Base-by-base conservation (phyloP, 805 yeast species). In the Metschnikowia cubensis region DNA sequence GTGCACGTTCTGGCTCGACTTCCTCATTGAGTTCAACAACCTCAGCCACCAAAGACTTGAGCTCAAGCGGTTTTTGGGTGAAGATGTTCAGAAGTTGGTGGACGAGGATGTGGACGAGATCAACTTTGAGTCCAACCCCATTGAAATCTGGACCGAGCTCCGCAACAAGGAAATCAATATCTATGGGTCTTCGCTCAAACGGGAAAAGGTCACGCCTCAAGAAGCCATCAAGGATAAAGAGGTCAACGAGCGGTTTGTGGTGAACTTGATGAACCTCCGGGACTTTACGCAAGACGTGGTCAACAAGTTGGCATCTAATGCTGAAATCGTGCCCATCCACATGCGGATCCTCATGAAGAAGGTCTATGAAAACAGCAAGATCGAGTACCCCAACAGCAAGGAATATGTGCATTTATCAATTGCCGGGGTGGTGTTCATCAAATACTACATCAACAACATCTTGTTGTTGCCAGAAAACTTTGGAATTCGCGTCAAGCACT, bases 51-150 rank as follows among this genome's bases (percentile, higher is more conserved):
- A 80, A 57, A 67, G 84, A 52, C 69, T 68, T 38, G 66, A 70
- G 47, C 65, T 75, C 50, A 79, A 77, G 53, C 50, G 57, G 8
- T 22, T 76, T 2, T 55, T 78, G 20, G 76, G 80, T 13, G 68
- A 66, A 35, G 54, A 68, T 2, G 67, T 81, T 0, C 52, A 62
- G 35, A 58, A 64, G 31, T 63, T 80, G 10, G 62, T 76, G 15
- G 74, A 77, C 22, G 76, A 76, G 56, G 77, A 74, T 20, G 79
- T 74, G 31, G 77, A 74, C 18, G 80, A 75, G 32, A 63, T 84
- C 10, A 83, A 84, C 49, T 81, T 89, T 55, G 97, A 91, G 61
- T 82, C 91, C 49, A 88, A 90, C 63, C 98, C 98, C 2, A 63
- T 79, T 2, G 67, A 69, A 14, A 84, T 87, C 25, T 79, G 79